Evolutionary conservation across 176 grass and related monocot genomes (phyloP), one percentile per base, ranked within the genome.

Genomic region (Aegilops speltoides): DNA sequence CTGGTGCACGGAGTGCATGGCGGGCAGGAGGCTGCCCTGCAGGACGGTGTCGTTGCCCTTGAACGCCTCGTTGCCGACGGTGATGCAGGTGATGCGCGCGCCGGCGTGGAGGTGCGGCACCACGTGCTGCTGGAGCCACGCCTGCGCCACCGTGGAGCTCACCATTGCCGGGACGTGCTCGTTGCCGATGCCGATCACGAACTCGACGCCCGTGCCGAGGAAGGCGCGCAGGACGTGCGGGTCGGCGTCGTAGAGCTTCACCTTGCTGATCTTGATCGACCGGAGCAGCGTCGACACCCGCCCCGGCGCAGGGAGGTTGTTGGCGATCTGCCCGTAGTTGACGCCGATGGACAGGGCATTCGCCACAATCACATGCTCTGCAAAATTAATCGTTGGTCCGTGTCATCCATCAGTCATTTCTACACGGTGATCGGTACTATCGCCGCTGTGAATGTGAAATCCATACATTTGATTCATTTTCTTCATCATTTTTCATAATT

Each of bases 301-400:
- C 15, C 63, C 34, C 24, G 89, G 94, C 33, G 91, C 78, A 0
- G 94, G 94, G 2, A 96, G 87, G 78, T 96, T 91, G 82, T 91
- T 86, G 23, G 91, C 94, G 71, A 96, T 78, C 71, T 96, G 94
- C 24, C 94, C 94, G 56, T 96, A 96, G 79, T 96, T 96, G 31
- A 96, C 86, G 37, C 94, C 94, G 64, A 93, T 89, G 24, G 85
- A 87, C 68, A 88, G 57, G 14, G 65, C 34, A 9, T 78, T 87
- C 4, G 78, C 84, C 3, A 7, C 84, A 3, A 43, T 23, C 67
- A 13, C 28, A 10, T 84, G 61, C 36, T 31, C 80, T 88, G 85
- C 78, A 13, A 81, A 81, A 25, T 62, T 24, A 54, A 50, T 52
- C 23, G 43, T 48, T 2, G 8, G 14, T 0, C 17, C 17, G 36